Evolutionary conservation across 116 monocot species (phyloP).

Genomic region (Iris pallida): DNA sequence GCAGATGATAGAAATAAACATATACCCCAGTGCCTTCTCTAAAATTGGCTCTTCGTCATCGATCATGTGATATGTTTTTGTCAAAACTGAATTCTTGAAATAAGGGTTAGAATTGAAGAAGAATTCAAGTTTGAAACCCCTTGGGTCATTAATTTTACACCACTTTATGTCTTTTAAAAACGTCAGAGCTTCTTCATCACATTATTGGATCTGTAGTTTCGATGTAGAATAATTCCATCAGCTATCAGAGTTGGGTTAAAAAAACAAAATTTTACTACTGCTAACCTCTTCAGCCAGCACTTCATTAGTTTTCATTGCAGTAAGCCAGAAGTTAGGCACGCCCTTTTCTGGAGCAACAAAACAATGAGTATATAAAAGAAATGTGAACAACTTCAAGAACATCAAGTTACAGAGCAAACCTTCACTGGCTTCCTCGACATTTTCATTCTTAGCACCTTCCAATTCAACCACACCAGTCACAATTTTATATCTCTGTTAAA

Average conservation of each 20-base stretch:
- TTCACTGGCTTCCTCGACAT: too few species aligned
- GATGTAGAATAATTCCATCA: background rate
- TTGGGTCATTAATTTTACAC: constrained; percentile 53
- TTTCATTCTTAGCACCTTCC: constrained; percentile 40
- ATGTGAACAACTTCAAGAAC: background rate
- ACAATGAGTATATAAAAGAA: background rate
- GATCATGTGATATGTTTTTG: constrained; percentile 81
- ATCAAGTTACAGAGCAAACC: constrained; percentile 16
- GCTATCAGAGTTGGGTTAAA: background rate
- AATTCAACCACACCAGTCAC: constrained; percentile 73
- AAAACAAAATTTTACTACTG: constrained; percentile 2
- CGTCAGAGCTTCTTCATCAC: constrained; percentile 76
- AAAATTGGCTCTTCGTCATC: constrained; percentile 85
- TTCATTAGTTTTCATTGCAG: constrained; percentile 83
- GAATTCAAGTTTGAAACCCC: constrained; percentile 90
- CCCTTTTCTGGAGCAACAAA: constrained; percentile 45
- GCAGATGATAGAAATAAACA: background rate
- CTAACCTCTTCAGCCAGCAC: constrained; percentile 64
- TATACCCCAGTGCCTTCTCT: constrained; percentile 79
- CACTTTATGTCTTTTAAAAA: constrained; percentile 87
- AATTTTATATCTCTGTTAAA: constrained; percentile 59
- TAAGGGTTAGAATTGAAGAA: constrained; percentile 71
- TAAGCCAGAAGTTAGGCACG: constrained; percentile 80
- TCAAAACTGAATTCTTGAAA: constrained; percentile 78
- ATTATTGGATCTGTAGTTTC: constrained; percentile 60